Base-by-base conservation (phyloP, 495 filamentous ascomycete species). In the Elasticomyces elasticus region DNA sequence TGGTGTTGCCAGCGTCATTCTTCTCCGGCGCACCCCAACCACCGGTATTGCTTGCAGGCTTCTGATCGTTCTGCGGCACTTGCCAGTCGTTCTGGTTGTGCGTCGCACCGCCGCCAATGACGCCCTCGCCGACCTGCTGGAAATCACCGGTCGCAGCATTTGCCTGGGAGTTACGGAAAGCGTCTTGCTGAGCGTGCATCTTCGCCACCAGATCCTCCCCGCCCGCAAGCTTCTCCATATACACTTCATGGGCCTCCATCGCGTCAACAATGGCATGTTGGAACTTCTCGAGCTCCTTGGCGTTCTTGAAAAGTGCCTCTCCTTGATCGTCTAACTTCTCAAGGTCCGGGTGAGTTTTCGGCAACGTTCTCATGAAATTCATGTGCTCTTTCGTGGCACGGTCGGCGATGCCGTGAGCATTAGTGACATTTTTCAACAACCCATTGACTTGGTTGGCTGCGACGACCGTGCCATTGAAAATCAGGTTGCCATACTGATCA, bases 51-150 rank as follows among this genome's bases (percentile, higher is more conserved):
- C 13, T 49, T 25, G 46, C 5, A 12, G n/a, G 6, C 11, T 20
- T 20, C 17, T 20, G 46, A 12, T 20, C 46, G 24, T 2, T 12
- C 35, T 40, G 5, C 35, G 35, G 19, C 35, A n/a, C 13, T 17
- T 4, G 35, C 35, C 12, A 17, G 15, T 5, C 7, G 30, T 33
- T 40, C 35, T 40, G 35, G 35, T 40, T 17, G 35, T 40, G 19
- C 3, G 35, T 5, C 35, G 13, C 20, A 23, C 6, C 42, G 5
- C 50, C 50, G 23, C 50, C 50, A 27, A 53, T 25, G 6, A 53
- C 35, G 13, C 50, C 50, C 19, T 45, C 35, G 10, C 50, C 50
- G n/a, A 28, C 35, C 23, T 53, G 45, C 24, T 33, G 24, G 23
- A 49, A 30, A 7, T 27, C 45, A 15, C 5, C 11, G 35, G 2